A percentile compares a stretch with the other conserved stretches of the same genome.
Conservation (phyloP, 345 rosid genomes). For the Rhodamnia rubescens region DNA sequence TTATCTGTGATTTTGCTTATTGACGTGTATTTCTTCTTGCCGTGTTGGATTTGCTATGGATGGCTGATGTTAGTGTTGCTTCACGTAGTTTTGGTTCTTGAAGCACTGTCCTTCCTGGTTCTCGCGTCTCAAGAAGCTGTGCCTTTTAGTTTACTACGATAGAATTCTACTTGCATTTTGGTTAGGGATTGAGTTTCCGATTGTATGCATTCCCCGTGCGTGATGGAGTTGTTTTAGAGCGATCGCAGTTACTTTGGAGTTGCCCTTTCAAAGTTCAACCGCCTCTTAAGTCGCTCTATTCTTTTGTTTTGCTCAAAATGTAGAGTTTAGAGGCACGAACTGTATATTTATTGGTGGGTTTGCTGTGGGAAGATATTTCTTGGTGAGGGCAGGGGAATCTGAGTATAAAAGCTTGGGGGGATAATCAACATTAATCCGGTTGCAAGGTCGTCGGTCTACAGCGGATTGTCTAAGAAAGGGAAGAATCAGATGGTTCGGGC, state of each 20-base stretch:
- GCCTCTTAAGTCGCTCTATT: neutral
- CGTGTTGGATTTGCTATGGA: neutral
- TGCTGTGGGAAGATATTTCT: conserved; percentile 43
- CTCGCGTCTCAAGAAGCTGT: no score
- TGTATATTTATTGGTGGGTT: conserved; percentile 2
- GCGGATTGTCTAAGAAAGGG: conserved; percentile 72
- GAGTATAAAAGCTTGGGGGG: conserved; percentile 65
- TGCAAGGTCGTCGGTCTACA: conserved; percentile 76
- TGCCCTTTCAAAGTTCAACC: neutral
- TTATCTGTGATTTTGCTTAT: neutral
- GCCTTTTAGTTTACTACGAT: neutral
- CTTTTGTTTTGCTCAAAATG: neutral
- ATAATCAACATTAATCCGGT: conserved; percentile 87
- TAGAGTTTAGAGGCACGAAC: neutral
- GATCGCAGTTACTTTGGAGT: neutral
- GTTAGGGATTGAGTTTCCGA: neutral
- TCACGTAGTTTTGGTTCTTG: neutral
- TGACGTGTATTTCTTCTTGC: neutral
- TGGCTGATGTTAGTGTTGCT: neutral
- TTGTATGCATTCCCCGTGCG: neutral
- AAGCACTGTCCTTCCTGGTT: no score
- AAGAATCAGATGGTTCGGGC: conserved; percentile 67
- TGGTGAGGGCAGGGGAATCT: conserved; percentile 93
- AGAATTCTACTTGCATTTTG: neutral
- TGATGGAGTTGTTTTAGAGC: no score